Conservation (phyloP, 2,329 filamentous ascomycete species). For the Zelopaecilomyces penicillatus region DNA sequence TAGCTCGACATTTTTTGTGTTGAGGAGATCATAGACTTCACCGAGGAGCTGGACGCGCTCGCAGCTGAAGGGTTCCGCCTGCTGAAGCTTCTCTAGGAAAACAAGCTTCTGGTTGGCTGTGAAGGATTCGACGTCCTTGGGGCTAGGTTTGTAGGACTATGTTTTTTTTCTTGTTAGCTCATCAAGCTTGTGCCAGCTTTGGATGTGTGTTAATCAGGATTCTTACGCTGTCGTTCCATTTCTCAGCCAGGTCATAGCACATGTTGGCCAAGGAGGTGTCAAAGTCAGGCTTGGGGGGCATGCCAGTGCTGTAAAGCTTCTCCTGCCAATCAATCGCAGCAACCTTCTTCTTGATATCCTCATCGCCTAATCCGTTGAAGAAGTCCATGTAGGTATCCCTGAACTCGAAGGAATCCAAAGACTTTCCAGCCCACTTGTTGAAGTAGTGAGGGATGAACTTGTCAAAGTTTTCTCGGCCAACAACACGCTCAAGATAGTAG, state of each 20-base stretch:
- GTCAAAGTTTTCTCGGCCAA: slow-evolving; percentile 83
- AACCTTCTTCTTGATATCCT: slow-evolving; percentile 54
- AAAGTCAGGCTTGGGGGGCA: slow-evolving; percentile 84
- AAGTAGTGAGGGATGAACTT: slow-evolving; percentile 96
- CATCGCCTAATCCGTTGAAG: slow-evolving; percentile 60
- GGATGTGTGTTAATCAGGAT: slow-evolving; percentile 17
- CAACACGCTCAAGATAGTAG: slow-evolving; percentile 77
- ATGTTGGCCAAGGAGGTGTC: slow-evolving; percentile 80
- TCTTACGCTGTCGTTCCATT: slow-evolving; percentile 61
- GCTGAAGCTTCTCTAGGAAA: slow-evolving; percentile 74
- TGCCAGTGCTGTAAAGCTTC: slow-evolving; percentile 80
- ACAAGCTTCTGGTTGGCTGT: slow-evolving; percentile 84
- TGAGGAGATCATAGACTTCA: slow-evolving; percentile 60
- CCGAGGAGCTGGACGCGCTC: slow-evolving; percentile 66
- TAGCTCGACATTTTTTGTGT: slow-evolving; percentile 81
- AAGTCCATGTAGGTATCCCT: slow-evolving; percentile 80
- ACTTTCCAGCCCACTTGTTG: slow-evolving; percentile 72
- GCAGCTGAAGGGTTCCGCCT: slow-evolving; percentile 51
- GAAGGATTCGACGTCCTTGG: slow-evolving; percentile 64
- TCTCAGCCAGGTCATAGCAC: slow-evolving; percentile 72
- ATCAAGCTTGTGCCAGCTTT: neutral
- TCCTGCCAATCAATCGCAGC: slow-evolving; percentile 78
- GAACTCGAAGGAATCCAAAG: slow-evolving; percentile 90
- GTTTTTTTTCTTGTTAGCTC: slow-evolving; percentile 17
- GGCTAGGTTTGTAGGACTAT: slow-evolving; percentile 53